Base-by-base conservation (phyloP, 176 grass and related monocot species). In the Avena insularis region DNA sequence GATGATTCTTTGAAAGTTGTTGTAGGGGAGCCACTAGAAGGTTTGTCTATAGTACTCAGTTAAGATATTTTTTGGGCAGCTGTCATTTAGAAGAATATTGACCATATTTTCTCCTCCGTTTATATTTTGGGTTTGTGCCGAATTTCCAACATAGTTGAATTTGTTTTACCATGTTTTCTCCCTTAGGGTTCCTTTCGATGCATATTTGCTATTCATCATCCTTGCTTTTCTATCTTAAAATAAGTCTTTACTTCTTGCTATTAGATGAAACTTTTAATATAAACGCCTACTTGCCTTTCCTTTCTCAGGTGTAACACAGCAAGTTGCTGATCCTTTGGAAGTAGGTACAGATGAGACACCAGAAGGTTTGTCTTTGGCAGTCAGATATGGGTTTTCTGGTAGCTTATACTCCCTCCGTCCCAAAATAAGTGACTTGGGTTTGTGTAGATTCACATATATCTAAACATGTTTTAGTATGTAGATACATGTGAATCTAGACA, bases 361-460 rank as follows among this genome's bases (percentile, higher is more conserved):
- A 48, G 64, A 59, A 78, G 87, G 87, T 88, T 83, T 84, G 81
- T 71, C 13, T 48, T 71, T 12, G 13, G 20, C 56, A 38, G 71
- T 57, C 46, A 51, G 46, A 51, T 75, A 75, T 75, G 21, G 46
- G 46, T 27, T 75, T 75, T 75, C 6, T 75, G 46, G 48, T 51
- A 53, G 47, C 23, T 75, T 1, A 31, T 29, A 29, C 29, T 29
- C 29, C 29, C 29, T 29, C 29, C 29, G 29, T 29, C 29, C 29
- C 29, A 29, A 29, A 29, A 29, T 29, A 29, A 29, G 29, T 29
- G 29, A 29, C 29, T 29, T 29, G 29, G 29, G 29, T 29, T 29
- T 1, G 29, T 29, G 29, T 29, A 29, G 29, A 29, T 29, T 29
- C 29, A 29, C 29, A 29, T 29, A 29, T 29, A 29, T 29, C 29